phyloP scores from a whole-genome alignment of 805 yeast species.

The Ogataea philodendri region DNA sequence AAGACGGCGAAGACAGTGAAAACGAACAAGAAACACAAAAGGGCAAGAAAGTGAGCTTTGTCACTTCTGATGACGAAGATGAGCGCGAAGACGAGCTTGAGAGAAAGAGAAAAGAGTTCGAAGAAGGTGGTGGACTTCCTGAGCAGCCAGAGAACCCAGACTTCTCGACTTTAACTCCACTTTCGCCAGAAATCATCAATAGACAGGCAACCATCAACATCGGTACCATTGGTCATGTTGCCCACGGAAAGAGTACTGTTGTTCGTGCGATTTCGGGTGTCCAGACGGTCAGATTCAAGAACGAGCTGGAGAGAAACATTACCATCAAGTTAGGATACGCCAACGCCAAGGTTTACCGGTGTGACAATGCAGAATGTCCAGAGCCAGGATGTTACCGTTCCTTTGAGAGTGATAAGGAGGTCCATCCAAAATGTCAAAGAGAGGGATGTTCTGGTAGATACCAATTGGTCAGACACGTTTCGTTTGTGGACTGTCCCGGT shows the following conservation, averaged over 20 bases:
- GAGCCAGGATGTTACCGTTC: conserved; percentile 95
- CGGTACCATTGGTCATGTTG: conserved; percentile 99
- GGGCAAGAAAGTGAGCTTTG: conserved; percentile 82
- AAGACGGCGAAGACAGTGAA: conserved; percentile 38
- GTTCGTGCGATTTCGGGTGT: conserved; percentile 99
- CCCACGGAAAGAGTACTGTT: conserved; percentile 97
- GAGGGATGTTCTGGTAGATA: conserved; percentile 89
- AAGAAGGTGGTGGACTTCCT: conserved; percentile 98
- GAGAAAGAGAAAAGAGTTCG: conserved; percentile 77
- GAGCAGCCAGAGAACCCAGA: conserved; percentile 93
- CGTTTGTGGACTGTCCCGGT: conserved; percentile 99
- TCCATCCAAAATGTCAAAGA: conserved; percentile 86
- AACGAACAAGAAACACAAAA: conserved; percentile 39
- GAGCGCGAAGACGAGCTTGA: conserved; percentile 67
- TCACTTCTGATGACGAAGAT: conserved; percentile 56
- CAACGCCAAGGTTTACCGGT: conserved; percentile 95
- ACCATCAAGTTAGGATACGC: conserved; percentile 99
- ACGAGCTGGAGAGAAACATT: conserved; percentile 97
- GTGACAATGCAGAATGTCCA: conserved; percentile 81
- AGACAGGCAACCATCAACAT: conserved; percentile 99
- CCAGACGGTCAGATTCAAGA: conserved; percentile 98
- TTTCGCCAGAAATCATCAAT: conserved; percentile 92
- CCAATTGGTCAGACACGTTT: conserved; percentile 89
- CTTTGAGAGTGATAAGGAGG: conserved; percentile 91
- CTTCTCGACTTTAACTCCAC: conserved; percentile 74